Percentiles rank a stretch among this genome's conserved stretches.
Conservation (phyloP, 1,139 yeast genomes). For the Geotrichum carabidarum region DNA sequence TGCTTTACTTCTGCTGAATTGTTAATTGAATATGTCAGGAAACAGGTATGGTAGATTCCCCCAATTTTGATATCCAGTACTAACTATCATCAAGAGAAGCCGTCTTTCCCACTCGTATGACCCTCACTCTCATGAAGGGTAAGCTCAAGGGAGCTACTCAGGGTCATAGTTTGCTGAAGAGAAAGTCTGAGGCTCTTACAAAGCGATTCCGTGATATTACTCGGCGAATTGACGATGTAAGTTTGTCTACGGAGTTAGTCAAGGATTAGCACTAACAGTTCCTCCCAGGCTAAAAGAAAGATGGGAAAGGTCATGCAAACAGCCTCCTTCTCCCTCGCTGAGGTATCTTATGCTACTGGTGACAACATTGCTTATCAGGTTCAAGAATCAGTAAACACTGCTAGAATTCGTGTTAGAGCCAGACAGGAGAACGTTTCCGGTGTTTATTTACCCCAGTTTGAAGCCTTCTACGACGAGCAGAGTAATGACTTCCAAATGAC, state of each 20-base stretch:
- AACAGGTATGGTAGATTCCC: slow-evolving; percentile 11
- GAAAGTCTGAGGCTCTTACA: slow-evolving; percentile 95
- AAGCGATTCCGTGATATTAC: slow-evolving; percentile 95
- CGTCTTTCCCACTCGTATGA: slow-evolving; percentile 94
- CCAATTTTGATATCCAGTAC: not conserved
- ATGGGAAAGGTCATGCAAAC: slow-evolving; percentile 99
- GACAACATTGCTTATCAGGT: slow-evolving; percentile 92
- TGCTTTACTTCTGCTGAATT: not conserved
- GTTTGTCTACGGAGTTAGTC: slow-evolving; percentile 18
- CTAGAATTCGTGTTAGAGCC: slow-evolving; percentile 85
- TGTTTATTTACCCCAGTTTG: slow-evolving; percentile 89
- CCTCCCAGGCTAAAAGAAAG: slow-evolving; percentile 68
- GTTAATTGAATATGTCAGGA: slow-evolving; percentile 12
- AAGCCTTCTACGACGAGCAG: slow-evolving; percentile 71
- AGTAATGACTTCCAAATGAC: slow-evolving; percentile 93
- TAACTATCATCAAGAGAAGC: slow-evolving; percentile 35
- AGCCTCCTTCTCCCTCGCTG: slow-evolving; percentile 95
- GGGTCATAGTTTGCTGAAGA: slow-evolving; percentile 86
- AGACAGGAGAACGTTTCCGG: slow-evolving; percentile 96
- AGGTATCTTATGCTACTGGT: slow-evolving; percentile 95
- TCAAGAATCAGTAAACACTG: slow-evolving; percentile 81
- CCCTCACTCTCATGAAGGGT: slow-evolving; percentile 88
- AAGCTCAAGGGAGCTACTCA: slow-evolving; percentile 96
- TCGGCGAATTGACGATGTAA: slow-evolving; percentile 75
- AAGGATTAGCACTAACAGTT: not conserved